A percentile compares a stretch with the other conserved stretches of the same genome.
Evolutionary conservation across 441 rosid species (phyloP).

Genomic region (Sinapis alba): DNA sequence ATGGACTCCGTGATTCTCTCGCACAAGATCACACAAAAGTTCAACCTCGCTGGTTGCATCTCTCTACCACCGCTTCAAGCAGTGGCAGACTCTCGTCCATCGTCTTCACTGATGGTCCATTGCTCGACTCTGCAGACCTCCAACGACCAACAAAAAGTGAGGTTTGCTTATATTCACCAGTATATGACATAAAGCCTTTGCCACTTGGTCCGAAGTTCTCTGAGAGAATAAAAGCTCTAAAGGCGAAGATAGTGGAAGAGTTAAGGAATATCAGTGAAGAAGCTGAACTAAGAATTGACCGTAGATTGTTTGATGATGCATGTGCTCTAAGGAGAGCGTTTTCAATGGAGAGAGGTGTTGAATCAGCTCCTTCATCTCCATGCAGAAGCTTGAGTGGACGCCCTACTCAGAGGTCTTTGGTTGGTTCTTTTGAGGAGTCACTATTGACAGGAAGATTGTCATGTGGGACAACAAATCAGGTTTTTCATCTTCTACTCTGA

Average conservation of each 20-base stretch:
- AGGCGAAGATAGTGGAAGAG: background rate
- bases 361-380: slow-evolving; percentile 53
- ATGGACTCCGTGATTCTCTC: slow-evolving; percentile 37
- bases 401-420: slow-evolving; percentile 81
- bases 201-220: slow-evolving; percentile 68
- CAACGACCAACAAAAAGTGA: background rate
- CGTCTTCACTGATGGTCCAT: background rate
- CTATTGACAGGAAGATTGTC: slow-evolving; percentile 80
- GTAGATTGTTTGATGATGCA: slow-evolving; percentile 57
- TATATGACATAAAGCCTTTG: background rate
- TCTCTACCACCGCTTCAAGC: slow-evolving; percentile 41
- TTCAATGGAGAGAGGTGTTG: slow-evolving; percentile 62
- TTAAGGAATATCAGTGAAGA: slow-evolving; percentile 29
- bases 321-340: slow-evolving; percentile 57
- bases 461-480: slow-evolving; percentile 72
- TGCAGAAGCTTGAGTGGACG: slow-evolving; percentile 73
- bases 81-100: slow-evolving; percentile 12
- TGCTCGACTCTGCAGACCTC: background rate
- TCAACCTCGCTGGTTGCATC: slow-evolving; percentile 54
- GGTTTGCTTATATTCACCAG: background rate
- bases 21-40: slow-evolving; percentile 66
- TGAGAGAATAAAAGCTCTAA: background rate
- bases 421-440: slow-evolving; percentile 99
- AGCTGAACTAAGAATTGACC: slow-evolving; percentile 43
- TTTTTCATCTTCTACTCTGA: slow-evolving; percentile 32